phyloP scores from a whole-genome alignment of 768 basidiomycete genomes.

The Phylloporus scabripes region DNA sequence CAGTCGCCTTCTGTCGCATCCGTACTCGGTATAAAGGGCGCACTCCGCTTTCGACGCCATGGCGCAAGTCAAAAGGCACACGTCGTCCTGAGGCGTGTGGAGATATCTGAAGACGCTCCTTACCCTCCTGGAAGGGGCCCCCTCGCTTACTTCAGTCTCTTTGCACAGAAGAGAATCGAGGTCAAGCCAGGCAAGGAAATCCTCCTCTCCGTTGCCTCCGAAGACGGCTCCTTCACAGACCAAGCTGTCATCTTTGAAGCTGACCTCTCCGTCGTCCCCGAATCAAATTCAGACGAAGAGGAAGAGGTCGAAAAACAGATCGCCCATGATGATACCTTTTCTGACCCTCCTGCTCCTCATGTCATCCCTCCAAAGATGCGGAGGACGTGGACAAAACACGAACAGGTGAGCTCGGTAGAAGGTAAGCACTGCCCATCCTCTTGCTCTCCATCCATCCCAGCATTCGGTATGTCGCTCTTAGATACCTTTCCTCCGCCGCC shows the following conservation, averaged over 20 bases:
- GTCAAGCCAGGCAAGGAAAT: slow-evolving; percentile 69
- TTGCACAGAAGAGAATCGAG: slow-evolving; percentile 64
- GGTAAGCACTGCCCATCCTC: slow-evolving; percentile 31
- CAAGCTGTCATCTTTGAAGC: slow-evolving; percentile 56
- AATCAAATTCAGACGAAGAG: slow-evolving; percentile 33
- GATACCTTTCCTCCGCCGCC: slow-evolving; percentile 22
- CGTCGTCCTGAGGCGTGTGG: slow-evolving; percentile 60
- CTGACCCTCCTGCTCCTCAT: slow-evolving; percentile 29
- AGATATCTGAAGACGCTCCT: slow-evolving; percentile 39
- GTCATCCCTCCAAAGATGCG: slow-evolving; percentile 61
- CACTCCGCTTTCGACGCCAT: slow-evolving; percentile 62
- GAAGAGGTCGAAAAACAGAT: slow-evolving; percentile 39
- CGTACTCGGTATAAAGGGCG: slow-evolving; percentile 55
- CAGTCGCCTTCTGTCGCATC: slow-evolving; percentile 40
- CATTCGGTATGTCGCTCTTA: slow-evolving; percentile 26
- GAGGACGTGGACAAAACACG: slow-evolving; percentile 49
- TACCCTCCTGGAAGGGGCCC: slow-evolving; percentile 37
- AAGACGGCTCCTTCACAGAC: slow-evolving; percentile 50
- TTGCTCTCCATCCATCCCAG: slow-evolving; percentile 16
- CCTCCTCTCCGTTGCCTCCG: slow-evolving; percentile 51
- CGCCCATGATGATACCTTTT: slow-evolving; percentile 38
- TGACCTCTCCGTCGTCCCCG: slow-evolving; percentile 30
- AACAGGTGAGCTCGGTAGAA: slow-evolving; percentile 36
- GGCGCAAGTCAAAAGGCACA: slow-evolving; percentile 64
- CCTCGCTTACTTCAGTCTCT: slow-evolving; percentile 54